Base-by-base conservation (phyloP, 2,329 filamentous ascomycete genomes). In the Malbranchea zuffiana region DNA sequence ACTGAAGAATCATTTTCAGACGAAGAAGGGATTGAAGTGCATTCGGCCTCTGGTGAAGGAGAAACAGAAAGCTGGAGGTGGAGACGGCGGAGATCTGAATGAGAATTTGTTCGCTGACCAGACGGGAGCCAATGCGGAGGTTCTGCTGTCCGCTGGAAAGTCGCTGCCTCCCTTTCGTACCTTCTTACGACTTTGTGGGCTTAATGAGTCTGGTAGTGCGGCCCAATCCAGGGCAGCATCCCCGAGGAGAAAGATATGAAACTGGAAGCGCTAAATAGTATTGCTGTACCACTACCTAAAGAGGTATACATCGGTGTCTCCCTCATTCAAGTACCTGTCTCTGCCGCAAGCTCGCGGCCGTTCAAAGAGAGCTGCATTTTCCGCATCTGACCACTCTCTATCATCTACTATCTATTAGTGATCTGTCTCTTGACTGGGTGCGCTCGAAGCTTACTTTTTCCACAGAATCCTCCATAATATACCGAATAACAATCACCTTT, bases 361-460 rank as follows among this genome's bases (percentile, higher is more conserved):
- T n/a, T n/a, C n/a, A n/a, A n/a, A n/a, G n/a, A n/a, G n/a, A n/a
- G n/a, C n/a, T n/a, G n/a, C n/a, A n/a, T n/a, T n/a, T n/a, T n/a
- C n/a, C n/a, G n/a, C n/a, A n/a, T n/a, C n/a, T n/a, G n/a, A n/a
- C n/a, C n/a, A n/a, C n/a, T n/a, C n/a, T n/a, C n/a, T n/a, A n/a
- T n/a, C n/a, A n/a, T n/a, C n/a, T n/a, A n/a, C n/a, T n/a, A n/a
- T n/a, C n/a, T n/a, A n/a, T n/a, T n/a, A n/a, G n/a, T n/a, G n/a
- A n/a, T n/a, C n/a, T n/a, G n/a, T n/a, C n/a, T n/a, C n/a, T n/a
- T n/a, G n/a, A n/a, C n/a, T n/a, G n/a, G n/a, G n/a, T n/a, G n/a
- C n/a, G n/a, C n/a, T n/a, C n/a, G n/a, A n/a, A n/a, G n/a, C 57
- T 39, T 39, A 68, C 68, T 48, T 62, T 48, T 47, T 71, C 68